phyloP scores from a whole-genome alignment of 2,329 filamentous ascomycete species.

The Microcera coccophila region DNA sequence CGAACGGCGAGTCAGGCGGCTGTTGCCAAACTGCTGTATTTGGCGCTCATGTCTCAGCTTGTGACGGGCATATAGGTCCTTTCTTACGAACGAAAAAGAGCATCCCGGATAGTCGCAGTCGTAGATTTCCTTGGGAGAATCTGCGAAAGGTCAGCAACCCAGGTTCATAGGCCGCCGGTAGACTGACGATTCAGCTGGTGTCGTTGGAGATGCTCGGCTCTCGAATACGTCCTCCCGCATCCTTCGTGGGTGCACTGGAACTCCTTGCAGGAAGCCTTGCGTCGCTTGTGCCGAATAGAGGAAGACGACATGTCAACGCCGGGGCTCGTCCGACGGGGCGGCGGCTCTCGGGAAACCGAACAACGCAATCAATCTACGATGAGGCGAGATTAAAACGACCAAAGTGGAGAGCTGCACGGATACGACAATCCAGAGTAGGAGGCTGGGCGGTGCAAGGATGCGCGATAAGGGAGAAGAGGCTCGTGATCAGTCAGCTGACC shows the following conservation, averaged over 20 bases:
- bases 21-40: slow-evolving; percentile 26
- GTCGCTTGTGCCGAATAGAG: slow-evolving; percentile 29
- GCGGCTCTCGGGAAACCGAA: too few relatives aligned
- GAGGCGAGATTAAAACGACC: too few relatives aligned
- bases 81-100: slow-evolving; percentile 28
- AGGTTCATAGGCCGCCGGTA: not conserved
- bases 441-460: too few relatives aligned
- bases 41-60: slow-evolving; percentile 27
- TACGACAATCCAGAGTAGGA: too few relatives aligned
- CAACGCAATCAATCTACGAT: too few relatives aligned
- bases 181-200: slow-evolving; percentile 26
- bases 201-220: slow-evolving; percentile 26
- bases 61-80: slow-evolving; percentile 27
- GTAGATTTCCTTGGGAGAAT: slow-evolving; percentile 29
- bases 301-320: slow-evolving; percentile 25
- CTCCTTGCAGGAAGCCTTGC: slow-evolving; percentile 29
- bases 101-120: slow-evolving; percentile 28
- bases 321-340: too few relatives aligned
- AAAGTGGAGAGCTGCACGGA: too few relatives aligned
- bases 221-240: slow-evolving; percentile 27
- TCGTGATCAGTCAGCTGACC: too few relatives aligned
- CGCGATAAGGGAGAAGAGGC: too few relatives aligned
- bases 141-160: slow-evolving; percentile 16
- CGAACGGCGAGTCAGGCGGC: slow-evolving; percentile 22
- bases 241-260: slow-evolving; percentile 30